These are phyloP conservation scores for Cryptococcus floricola DNA, from an alignment of 1,284 basidiomycete genomes.

Conservation along the genomic window DNA sequence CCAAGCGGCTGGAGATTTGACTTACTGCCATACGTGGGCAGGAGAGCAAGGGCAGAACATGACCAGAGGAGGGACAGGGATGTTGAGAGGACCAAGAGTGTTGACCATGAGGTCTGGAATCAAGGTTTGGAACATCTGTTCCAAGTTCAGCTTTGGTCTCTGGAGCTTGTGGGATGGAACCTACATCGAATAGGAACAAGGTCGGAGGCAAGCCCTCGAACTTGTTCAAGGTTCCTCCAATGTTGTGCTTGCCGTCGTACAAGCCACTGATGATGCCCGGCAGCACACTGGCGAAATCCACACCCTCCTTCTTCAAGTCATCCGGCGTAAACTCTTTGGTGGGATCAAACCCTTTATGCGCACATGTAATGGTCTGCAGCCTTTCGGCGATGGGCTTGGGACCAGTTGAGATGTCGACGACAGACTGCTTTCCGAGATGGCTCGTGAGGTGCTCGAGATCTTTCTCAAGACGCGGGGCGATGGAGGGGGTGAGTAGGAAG, in stretches of 20 bases:
- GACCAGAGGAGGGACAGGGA: too few species aligned
- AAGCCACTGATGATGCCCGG: constrained; percentile 10
- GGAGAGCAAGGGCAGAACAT: too few species aligned
- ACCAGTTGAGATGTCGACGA: not conserved
- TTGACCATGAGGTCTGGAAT: too few species aligned
- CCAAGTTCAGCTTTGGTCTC: constrained; percentile 12
- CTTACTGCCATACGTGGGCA: too few species aligned
- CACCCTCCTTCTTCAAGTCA: constrained; percentile 10
- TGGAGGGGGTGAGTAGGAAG: constrained; percentile 15
- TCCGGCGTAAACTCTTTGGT: constrained; percentile 1
- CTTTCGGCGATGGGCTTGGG: not conserved
- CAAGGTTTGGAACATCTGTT: too few species aligned
- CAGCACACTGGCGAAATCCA: constrained; percentile 14
- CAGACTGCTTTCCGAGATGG: not conserved
- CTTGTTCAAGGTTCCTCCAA: constrained; percentile 10
- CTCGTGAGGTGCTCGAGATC: constrained; percentile 10
- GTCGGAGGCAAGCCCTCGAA: constrained; percentile 12
- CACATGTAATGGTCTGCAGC: constrained; percentile 6
- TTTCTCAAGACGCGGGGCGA: constrained; percentile 5
- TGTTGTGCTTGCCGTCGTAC: constrained; percentile 1
- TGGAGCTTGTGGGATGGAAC: not conserved
- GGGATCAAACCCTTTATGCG: constrained; percentile 1
- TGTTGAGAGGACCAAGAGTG: too few species aligned
- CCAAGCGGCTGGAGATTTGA: too few species aligned
- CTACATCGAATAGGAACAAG: constrained; percentile 22